These are phyloP conservation scores for Hortaea werneckii DNA, from an alignment of 2,329 filamentous ascomycete species.

Conservation along the genomic window DNA sequence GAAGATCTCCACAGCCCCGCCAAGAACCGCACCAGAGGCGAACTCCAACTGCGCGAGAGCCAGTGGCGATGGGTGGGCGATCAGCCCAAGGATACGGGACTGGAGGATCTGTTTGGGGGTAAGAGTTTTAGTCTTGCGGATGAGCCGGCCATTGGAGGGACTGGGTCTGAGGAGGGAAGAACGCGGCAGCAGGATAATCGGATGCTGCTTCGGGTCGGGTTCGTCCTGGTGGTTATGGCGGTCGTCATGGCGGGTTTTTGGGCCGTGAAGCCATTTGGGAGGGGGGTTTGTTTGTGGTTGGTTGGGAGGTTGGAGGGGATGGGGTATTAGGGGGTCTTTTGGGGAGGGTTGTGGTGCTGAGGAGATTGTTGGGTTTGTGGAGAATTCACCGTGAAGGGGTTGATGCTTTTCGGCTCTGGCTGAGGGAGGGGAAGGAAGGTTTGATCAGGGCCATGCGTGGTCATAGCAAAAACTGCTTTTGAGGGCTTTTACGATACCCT, in stretches of 20 bases:
- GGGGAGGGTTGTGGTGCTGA: not conserved
- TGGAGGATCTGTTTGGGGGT: conserved; percentile 18
- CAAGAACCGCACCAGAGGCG: conserved; percentile 11
- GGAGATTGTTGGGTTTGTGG: too few species aligned
- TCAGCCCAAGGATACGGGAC: conserved; percentile 8
- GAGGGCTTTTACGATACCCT: too few species aligned
- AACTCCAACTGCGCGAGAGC: conserved; percentile 10
- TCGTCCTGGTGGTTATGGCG: conserved; percentile 2
- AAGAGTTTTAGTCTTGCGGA: conserved; percentile 13
- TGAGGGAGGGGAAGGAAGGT: too few species aligned
- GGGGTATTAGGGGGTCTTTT: conserved; percentile 4
- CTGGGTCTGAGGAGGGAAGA: not conserved
- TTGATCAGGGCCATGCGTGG: too few species aligned
- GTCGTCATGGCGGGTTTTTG: conserved; percentile 4
- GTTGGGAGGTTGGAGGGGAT: conserved; percentile 4
- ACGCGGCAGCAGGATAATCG: not conserved
- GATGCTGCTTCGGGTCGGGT: not conserved
- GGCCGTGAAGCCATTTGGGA: conserved; percentile 2
- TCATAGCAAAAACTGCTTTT: too few species aligned
- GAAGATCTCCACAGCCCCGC: conserved; percentile 9
- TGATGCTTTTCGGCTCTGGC: too few species aligned
- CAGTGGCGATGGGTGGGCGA: conserved; percentile 11
- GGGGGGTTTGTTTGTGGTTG: conserved; percentile 9
- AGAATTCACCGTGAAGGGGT: too few species aligned
- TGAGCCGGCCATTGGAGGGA: conserved; percentile 3